Evolutionary conservation across 495 filamentous ascomycete genomes (phyloP).

Genomic region (Tuber umbilicatum): DNA sequence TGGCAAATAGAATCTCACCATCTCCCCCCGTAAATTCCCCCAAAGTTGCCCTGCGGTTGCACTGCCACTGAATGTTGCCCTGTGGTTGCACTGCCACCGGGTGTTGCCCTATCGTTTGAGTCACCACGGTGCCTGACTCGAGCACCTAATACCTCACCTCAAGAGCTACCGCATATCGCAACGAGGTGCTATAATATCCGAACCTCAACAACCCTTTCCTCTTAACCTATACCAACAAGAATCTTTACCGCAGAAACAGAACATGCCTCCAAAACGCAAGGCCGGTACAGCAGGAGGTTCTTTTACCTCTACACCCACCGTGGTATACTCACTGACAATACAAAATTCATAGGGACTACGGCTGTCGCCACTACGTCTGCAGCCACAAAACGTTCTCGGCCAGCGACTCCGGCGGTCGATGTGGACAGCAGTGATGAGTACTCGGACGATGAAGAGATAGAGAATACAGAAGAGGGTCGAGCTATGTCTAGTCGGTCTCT

Average conservation of each 20-base stretch:
- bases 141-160: not conserved
- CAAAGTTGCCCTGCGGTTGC: not conserved
- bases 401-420: conserved; percentile 26
- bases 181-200: not conserved
- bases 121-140: not conserved
- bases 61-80: not conserved
- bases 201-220: conserved; percentile 1
- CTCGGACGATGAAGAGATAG: conserved; percentile 26
- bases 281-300: conserved; percentile 16
- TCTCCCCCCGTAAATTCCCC: too few species aligned
- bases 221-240: not conserved
- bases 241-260: not conserved
- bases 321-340: not conserved
- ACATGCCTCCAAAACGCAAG: conserved; percentile 30
- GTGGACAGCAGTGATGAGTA: conserved; percentile 35
- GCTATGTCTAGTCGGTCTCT: conserved; percentile 31
- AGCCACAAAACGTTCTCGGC: conserved; percentile 32
- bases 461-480: conserved; percentile 31
- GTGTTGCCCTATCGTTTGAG: not conserved
- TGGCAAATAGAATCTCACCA: too few species aligned
- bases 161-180: not conserved
- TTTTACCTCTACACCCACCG: not conserved
- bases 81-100: not conserved
- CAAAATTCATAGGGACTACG: conserved; percentile 13
- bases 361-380: not conserved